Percentiles rank a stretch among this genome's conserved stretches.
phyloP scores from a whole-genome alignment of 768 basidiomycete species.

The Daedaleopsis sinensis region DNA sequence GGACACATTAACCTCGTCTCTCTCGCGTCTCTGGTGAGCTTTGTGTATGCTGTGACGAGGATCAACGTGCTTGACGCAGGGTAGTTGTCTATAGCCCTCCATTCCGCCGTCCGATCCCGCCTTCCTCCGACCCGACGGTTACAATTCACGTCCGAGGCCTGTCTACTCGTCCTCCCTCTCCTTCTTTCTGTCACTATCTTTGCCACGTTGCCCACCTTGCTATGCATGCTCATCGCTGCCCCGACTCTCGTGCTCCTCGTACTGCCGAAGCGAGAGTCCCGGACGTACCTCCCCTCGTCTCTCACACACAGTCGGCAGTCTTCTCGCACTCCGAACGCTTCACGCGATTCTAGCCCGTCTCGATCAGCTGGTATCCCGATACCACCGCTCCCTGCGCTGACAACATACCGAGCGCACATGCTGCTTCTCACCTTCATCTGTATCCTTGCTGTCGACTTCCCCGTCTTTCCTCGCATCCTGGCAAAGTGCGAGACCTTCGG shows the following conservation, averaged over 20 bases:
- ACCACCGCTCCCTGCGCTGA: conserved; percentile 71
- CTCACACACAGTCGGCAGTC: conserved; percentile 24
- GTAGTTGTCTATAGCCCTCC: conserved; percentile 73
- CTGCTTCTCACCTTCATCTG: conserved; percentile 89
- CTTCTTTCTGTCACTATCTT: conserved; percentile 80
- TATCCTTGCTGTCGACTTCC: conserved; percentile 96
- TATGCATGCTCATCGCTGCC: conserved; percentile 52
- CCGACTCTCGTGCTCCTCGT: conserved; percentile 49
- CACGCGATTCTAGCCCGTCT: conserved; percentile 4
- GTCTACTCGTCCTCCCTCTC: conserved; percentile 73
- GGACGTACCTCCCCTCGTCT: conserved; percentile 57
- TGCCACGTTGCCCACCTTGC: conserved; percentile 54
- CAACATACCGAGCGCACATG: conserved; percentile 92
- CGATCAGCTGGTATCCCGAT: conserved; percentile 4
- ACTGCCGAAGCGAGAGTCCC: conserved; percentile 43
- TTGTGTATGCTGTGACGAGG: background rate
- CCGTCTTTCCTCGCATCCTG: conserved; percentile 82
- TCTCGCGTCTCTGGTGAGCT: conserved; percentile 62
- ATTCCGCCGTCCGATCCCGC: conserved; percentile 60
- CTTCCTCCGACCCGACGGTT: conserved; percentile 40
- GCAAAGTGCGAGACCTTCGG: conserved; percentile 96
- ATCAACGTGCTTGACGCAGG: conserved; percentile 22
- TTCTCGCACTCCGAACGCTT: conserved; percentile 3
- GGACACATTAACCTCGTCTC: conserved; percentile 70
- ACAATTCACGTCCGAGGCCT: conserved; percentile 57